Base-by-base conservation (phyloP, 1,139 yeast species). In the Schwanniomyces etchellsii region DNA sequence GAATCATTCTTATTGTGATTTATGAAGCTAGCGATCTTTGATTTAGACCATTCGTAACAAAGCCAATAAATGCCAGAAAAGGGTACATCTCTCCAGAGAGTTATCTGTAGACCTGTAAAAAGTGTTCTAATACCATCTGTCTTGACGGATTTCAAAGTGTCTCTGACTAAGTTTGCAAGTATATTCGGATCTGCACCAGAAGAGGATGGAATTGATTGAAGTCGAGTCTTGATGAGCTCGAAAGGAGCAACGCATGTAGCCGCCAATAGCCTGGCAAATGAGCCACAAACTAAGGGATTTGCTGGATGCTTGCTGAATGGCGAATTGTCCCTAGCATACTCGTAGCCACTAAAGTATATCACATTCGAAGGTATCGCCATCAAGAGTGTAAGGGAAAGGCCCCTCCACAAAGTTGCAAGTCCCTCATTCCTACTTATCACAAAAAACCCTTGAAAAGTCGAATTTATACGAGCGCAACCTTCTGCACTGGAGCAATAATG, bases 71-170 rank as follows among this genome's bases (percentile, higher is more conserved):
- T 78, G 1, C 95, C 96, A 34, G 94, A 82, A 52, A 91, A 91
- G 2, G 99, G 99, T 0, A 89, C 97, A 52, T 91, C 99, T 55
- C 99, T 69, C 96, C 96, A 89, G 15, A 91, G 64, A 0, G 98
- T 91, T 29, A 91, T 69, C 27, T 82, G 77, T 21, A 93, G 61
- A 1, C 99, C 99, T 34, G 81, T 79, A 68, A 88, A 91, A 11
- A 91, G 55, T 0, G 89, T 70, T 1, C 60, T 51, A 2, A 74
- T 37, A 0, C 97, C 96, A n/a, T 72, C 67, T 2, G 53, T 44
- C 25, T 58, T 55, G 2, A 86, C 64, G 48, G 81, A 77, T 3
- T 55, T 53, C 30, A 55, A 52, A 18, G 86, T 70, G 31, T 88
- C 94, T 11, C 52, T 54, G 18, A 81, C 35, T 27, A 81, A 68